A percentile compares a stretch with the other conserved stretches of the same genome.
Evolutionary conservation across 169 alveolate genomes (phyloP).

Genomic region (Besnoitia besnoiti): DNA sequence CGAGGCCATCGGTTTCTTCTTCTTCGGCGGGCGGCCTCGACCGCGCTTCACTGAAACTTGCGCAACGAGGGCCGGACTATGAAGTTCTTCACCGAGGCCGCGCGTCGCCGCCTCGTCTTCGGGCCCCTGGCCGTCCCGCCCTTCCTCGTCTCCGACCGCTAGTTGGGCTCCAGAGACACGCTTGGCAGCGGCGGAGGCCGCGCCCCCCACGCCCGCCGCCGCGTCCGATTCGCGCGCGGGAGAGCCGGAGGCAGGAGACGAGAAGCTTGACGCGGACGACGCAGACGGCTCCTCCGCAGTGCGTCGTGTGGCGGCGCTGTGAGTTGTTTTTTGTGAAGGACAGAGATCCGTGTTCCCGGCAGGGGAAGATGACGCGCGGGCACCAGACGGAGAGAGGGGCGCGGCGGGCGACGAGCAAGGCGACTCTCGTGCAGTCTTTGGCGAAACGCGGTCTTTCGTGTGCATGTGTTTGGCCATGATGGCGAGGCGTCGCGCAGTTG

Average conservation of each 20-base stretch:
- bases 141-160: not conserved
- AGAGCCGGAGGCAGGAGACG: not conserved
- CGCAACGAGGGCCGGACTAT: no score
- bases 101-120: no score
- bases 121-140: not conserved
- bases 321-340: not conserved
- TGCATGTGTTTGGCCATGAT: not conserved
- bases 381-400: not conserved
- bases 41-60: not conserved
- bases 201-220: not conserved
- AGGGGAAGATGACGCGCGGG: not conserved
- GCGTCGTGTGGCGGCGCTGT: no score
- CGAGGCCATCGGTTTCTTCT: not conserved
- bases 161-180: not conserved
- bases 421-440: not conserved
- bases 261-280: no score
- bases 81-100: no score
- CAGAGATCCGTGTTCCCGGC: not conserved
- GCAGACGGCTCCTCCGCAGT: no score
- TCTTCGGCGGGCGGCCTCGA: not conserved
- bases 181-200: no score
- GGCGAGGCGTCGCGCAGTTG: constrained; percentile 59
- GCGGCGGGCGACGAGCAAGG: not conserved
- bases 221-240: not conserved
- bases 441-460: no score